Evolutionary conservation across 2,329 filamentous ascomycete genomes (phyloP).

Genomic region (Tolypocladium album): DNA sequence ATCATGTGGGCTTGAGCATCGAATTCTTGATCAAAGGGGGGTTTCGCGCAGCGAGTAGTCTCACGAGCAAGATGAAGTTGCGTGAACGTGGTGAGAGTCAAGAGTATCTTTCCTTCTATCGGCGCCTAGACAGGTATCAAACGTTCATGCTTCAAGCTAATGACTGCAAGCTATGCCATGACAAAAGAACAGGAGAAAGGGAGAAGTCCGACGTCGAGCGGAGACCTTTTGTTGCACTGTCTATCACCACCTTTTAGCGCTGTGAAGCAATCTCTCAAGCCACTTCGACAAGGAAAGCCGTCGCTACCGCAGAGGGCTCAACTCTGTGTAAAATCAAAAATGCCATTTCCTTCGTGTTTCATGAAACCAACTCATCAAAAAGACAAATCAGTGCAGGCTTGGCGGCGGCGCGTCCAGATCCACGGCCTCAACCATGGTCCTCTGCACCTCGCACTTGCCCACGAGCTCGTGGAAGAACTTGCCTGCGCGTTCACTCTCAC

Average conservation of each 20-base stretch:
- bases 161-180: background rate
- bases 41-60: background rate
- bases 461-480: constrained; percentile 89
- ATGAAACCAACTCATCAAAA: background rate
- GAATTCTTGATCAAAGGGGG: background rate
- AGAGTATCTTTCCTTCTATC: background rate
- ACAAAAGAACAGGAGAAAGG: background rate
- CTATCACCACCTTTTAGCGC: background rate
- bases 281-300: background rate
- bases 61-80: background rate
- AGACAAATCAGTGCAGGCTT: constrained; percentile 17
- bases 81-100: background rate
- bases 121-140: background rate
- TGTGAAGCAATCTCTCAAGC: background rate
- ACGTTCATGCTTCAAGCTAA: background rate
- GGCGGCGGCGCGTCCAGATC: constrained; percentile 44
- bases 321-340: background rate
- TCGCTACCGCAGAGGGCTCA: background rate
- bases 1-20: constrained; percentile 32
- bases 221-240: background rate
- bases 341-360: background rate
- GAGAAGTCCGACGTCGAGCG: background rate
- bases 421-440: constrained; percentile 36
- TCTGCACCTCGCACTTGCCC: constrained; percentile 47
- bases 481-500: constrained; percentile 74